Percentiles rank a stretch among this genome's conserved stretches.
Evolutionary conservation across 176 grass and related monocot genomes (phyloP).

Genomic region (Bromus sterilis): DNA sequence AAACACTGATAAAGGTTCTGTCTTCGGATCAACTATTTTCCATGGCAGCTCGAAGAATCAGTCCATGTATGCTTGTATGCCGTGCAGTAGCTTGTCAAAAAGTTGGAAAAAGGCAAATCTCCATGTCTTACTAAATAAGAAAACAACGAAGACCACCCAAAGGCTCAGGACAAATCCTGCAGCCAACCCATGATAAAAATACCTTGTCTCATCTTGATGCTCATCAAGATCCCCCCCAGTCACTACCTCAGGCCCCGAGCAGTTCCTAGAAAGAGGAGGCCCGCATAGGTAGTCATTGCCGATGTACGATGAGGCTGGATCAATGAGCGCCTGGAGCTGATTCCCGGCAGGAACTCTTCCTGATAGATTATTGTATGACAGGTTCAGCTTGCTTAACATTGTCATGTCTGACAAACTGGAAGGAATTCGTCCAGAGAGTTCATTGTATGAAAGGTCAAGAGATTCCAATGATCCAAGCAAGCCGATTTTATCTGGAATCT

Average conservation of each 20-base stretch:
- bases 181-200: background rate
- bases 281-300: constrained; percentile 34
- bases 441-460: constrained; percentile 30
- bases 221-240: background rate
- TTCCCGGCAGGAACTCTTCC: constrained; percentile 1
- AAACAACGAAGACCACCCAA: constrained; percentile 12
- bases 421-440: constrained; percentile 13
- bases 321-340: constrained; percentile 4
- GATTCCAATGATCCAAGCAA: constrained; percentile 1
- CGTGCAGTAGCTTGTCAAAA: too few species aligned
- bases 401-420: background rate
- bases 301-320: background rate
- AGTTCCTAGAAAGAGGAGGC: constrained; percentile 10
- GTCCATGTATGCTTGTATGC: too few species aligned
- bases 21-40: too few species aligned
- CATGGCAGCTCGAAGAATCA: too few species aligned
- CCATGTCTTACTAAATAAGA: background rate
- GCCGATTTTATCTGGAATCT: constrained; percentile 25
- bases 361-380: constrained; percentile 35
- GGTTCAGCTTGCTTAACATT: background rate
- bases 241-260: background rate
- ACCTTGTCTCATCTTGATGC: too few species aligned
- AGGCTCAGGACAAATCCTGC: constrained; percentile 19
- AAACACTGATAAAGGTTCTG: too few species aligned
- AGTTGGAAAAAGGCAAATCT: too few species aligned